A percentile compares a stretch with the other conserved stretches of the same genome.
These are phyloP conservation scores for Microsporum audouinii DNA, from an alignment of 2,329 filamentous ascomycete species.

Conservation along the genomic window DNA sequence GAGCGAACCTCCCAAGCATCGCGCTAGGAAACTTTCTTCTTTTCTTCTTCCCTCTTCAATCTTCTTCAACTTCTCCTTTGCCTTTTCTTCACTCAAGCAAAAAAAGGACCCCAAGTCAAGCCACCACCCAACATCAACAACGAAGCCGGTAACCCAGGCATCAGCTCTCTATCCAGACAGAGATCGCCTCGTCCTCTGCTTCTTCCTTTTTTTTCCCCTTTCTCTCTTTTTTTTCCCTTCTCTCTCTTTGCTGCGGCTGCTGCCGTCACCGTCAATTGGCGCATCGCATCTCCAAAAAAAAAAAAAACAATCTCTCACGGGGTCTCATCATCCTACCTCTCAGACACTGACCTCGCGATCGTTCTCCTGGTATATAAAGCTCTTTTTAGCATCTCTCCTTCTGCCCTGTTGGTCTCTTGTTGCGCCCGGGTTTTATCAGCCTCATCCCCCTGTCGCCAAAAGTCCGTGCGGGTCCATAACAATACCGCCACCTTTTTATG, in stretches of 20 bases:
- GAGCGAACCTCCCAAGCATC: background rate
- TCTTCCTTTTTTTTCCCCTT: slow-evolving; percentile 56
- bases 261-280: background rate
- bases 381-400: background rate
- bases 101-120: background rate
- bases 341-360: background rate
- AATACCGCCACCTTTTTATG: background rate
- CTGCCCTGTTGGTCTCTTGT: background rate
- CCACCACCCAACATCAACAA: background rate
- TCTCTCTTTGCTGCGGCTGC: background rate
- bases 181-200: slow-evolving; percentile 33
- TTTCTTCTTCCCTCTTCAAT: background rate
- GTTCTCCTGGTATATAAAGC: background rate
- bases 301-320: background rate
- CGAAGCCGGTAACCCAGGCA: background rate
- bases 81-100: too few species aligned
- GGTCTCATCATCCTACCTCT: background rate
- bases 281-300: background rate
- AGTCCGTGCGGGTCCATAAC: background rate
- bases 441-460: background rate
- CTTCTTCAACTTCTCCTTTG: background rate
- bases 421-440: background rate
- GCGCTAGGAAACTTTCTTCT: slow-evolving; percentile 1
- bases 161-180: background rate
- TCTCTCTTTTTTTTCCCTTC: slow-evolving; percentile 5